These are phyloP conservation scores for Symbiotaphrina buchneri DNA, from an alignment of 495 filamentous ascomycete genomes.

Conservation along the genomic window DNA sequence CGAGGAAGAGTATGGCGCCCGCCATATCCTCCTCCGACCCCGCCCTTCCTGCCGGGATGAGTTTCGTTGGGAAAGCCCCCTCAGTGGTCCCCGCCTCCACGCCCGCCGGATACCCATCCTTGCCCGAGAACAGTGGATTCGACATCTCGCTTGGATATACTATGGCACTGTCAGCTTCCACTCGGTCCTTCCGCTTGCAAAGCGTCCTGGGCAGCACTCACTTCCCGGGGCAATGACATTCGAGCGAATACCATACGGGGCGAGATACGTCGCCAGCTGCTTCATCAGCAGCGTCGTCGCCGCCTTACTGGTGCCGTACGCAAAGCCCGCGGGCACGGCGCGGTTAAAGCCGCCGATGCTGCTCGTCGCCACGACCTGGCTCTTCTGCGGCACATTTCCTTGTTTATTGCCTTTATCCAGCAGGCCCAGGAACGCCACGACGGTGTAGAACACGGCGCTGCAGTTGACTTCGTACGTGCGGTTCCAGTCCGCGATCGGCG, in stretches of 20 bases:
- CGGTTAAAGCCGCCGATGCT: slow-evolving; percentile 39
- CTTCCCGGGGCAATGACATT: slow-evolving; percentile 48
- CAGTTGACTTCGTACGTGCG: slow-evolving; percentile 35
- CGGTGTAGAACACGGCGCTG: slow-evolving; percentile 35
- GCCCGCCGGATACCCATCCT: no score
- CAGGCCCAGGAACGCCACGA: slow-evolving; percentile 37
- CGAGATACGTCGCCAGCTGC: slow-evolving; percentile 26
- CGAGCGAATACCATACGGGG: slow-evolving; percentile 32
- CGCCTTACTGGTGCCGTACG: slow-evolving; percentile 43
- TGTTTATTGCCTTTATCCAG: slow-evolving; percentile 37
- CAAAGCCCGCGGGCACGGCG: slow-evolving; percentile 27
- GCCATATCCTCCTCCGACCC: slow-evolving; percentile 15
- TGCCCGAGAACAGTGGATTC: slow-evolving; percentile 6
- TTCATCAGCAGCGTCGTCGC: slow-evolving; percentile 41
- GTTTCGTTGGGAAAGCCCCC: slow-evolving; percentile 7
- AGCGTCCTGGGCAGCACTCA: slow-evolving; percentile 13
- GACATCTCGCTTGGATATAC: slow-evolving; percentile 14
- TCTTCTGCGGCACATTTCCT: slow-evolving; percentile 23
- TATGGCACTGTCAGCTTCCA: slow-evolving; percentile 2
- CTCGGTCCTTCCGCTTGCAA: background rate
- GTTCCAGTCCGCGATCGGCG: slow-evolving; percentile 32
- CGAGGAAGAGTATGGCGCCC: slow-evolving; percentile 15
- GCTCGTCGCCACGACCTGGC: slow-evolving; percentile 40
- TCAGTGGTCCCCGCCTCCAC: slow-evolving; percentile 2
- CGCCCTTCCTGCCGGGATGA: slow-evolving; percentile 13